Conservation (phyloP, 148 eudicot genomes). For the Salicornia ramosissima region DNA sequence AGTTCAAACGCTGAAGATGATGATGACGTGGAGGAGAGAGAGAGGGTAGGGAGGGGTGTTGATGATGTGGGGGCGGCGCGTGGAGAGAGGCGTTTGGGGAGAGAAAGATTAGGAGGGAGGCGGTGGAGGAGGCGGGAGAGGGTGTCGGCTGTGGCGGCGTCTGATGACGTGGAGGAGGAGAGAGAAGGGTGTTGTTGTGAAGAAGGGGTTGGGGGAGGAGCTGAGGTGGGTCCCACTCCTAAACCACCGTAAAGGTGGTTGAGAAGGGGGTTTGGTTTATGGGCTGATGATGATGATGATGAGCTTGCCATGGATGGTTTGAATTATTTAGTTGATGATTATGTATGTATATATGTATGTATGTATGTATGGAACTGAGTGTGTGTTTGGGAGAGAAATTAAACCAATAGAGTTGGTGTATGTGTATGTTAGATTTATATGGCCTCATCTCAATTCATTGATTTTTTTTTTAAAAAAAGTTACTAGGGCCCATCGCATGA, state of each 20-base stretch:
- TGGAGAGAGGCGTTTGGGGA: constrained; percentile 45
- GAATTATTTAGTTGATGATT: too few species aligned
- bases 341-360: too few species aligned
- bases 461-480: too few species aligned
- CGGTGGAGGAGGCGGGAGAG: constrained; percentile 61
- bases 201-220: constrained; percentile 84
- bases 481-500: too few species aligned
- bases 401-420: too few species aligned
- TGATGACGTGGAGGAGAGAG: constrained; percentile 32
- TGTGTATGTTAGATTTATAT: too few species aligned
- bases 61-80: constrained; percentile 24
- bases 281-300: constrained; percentile 50
- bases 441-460: too few species aligned
- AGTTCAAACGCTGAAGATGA: constrained; percentile 23
- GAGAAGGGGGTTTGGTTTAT: constrained; percentile 31
- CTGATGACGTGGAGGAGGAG: constrained; percentile 27
- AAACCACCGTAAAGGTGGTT: constrained; percentile 24
- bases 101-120: constrained; percentile 68
- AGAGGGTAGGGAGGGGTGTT: constrained; percentile 20
- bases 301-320: constrained; percentile 14
- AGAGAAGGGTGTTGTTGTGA: constrained; percentile 28
- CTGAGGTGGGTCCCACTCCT: constrained; percentile 51
- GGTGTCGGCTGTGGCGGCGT: constrained; percentile 30
- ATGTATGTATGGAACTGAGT: too few species aligned
- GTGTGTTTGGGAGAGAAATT: too few species aligned